Percentiles rank a stretch among this genome's conserved stretches.
Evolutionary conservation across 257 asterid species (phyloP).

Genomic region (Cordia subcordata): DNA sequence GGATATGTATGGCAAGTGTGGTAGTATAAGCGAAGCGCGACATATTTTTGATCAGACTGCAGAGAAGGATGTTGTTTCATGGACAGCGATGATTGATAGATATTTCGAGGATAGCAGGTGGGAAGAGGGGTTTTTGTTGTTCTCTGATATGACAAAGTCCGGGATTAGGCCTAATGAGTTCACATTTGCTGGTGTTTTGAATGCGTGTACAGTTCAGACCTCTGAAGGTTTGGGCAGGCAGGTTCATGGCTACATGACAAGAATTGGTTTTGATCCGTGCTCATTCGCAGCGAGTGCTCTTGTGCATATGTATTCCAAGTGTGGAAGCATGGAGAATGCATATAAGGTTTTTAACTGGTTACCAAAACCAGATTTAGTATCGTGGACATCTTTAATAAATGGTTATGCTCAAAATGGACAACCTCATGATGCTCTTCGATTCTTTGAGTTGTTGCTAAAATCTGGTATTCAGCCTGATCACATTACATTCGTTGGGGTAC

Average conservation of each 20-base stretch:
- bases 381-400: slow-evolving; percentile 70
- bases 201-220: slow-evolving; percentile 55
- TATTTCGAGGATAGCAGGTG: slow-evolving; percentile 64
- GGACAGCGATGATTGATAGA: slow-evolving; percentile 80
- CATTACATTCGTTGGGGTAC: slow-evolving; percentile 61
- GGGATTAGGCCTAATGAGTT: slow-evolving; percentile 61
- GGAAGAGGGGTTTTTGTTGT: slow-evolving; percentile 54
- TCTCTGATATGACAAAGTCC: slow-evolving; percentile 39
- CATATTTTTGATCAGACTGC: slow-evolving; percentile 51
- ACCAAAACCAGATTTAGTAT: slow-evolving; percentile 56
- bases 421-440: slow-evolving; percentile 50
- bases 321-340: slow-evolving; percentile 59
- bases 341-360: slow-evolving; percentile 40
- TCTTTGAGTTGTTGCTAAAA: slow-evolving; percentile 41
- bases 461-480: slow-evolving; percentile 61
- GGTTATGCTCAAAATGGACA: slow-evolving; percentile 73
- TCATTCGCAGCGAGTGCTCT: slow-evolving; percentile 73
- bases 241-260: slow-evolving; percentile 61
- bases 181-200: slow-evolving; percentile 58
- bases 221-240: slow-evolving; percentile 59
- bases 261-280: slow-evolving; percentile 48
- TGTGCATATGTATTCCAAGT: slow-evolving; percentile 73
- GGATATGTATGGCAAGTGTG: slow-evolving; percentile 76
- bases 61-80: slow-evolving; percentile 59
- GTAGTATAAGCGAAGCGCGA: slow-evolving; percentile 64